Evolutionary conservation across 768 basidiomycete species (phyloP).

Genomic region (Tephrocybe rancida): DNA sequence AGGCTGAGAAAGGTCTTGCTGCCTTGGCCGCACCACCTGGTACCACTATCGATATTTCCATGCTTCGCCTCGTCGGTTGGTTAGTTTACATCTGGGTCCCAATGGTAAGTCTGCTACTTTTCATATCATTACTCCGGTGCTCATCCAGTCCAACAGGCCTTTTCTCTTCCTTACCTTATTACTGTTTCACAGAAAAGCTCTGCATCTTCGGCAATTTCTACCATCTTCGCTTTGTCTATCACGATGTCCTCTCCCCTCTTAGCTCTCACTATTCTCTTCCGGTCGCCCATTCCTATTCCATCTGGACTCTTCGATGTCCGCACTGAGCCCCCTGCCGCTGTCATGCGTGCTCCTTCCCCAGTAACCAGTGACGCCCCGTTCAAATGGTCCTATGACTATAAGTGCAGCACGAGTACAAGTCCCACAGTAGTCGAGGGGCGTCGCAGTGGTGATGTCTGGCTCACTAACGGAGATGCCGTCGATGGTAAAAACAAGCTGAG

Average conservation of each 20-base stretch:
- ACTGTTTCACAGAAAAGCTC: conserved; percentile 38
- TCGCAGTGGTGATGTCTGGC: conserved; percentile 76
- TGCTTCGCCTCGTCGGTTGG: conserved; percentile 62
- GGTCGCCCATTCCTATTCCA: conserved; percentile 68
- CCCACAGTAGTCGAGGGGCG: conserved; percentile 71
- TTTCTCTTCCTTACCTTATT: conserved; percentile 67
- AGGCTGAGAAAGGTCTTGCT: conserved; percentile 56
- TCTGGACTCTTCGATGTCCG: conserved; percentile 62
- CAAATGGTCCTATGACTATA: conserved; percentile 58
- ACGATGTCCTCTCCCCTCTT: conserved; percentile 70
- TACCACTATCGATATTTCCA: conserved; percentile 55
- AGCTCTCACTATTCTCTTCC: conserved; percentile 60
- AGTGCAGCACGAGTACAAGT: conserved; percentile 63
- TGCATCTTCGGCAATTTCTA: conserved; percentile 40
- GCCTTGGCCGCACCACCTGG: conserved; percentile 46
- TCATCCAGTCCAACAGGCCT: conserved; percentile 37
- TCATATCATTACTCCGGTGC: not conserved
- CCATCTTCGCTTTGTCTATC: conserved; percentile 63
- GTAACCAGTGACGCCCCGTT: conserved; percentile 38
- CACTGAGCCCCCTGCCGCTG: conserved; percentile 40
- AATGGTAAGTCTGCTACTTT: conserved; percentile 46
- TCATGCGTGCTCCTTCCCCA: conserved; percentile 47
- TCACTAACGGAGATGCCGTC: conserved; percentile 70
- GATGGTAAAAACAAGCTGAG: conserved; percentile 64
- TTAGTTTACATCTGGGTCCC: conserved; percentile 70